phyloP scores from a whole-genome alignment of 1,284 basidiomycete genomes.

The Trichosporon sp. region DNA sequence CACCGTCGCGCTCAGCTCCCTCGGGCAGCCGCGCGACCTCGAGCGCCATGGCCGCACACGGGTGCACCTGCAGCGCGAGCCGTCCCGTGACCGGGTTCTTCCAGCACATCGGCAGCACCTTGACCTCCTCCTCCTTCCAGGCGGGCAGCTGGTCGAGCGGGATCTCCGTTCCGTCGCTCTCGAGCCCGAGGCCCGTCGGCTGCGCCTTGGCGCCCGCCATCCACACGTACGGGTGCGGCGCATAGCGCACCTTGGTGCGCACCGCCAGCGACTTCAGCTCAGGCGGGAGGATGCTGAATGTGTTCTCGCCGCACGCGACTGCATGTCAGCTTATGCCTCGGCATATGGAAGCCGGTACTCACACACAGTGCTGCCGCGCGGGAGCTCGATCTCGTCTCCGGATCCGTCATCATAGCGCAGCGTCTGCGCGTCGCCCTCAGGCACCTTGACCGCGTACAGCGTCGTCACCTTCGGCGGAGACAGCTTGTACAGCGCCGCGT shows the following conservation, averaged over 20 bases:
- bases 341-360: slow-evolving; percentile 45
- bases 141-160: slow-evolving; percentile 61
- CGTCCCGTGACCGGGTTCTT: slow-evolving; percentile 74
- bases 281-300: slow-evolving; percentile 74
- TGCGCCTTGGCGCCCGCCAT: slow-evolving; percentile 70
- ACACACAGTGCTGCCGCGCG: slow-evolving; percentile 81
- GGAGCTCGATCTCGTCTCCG: slow-evolving; percentile 72
- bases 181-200: slow-evolving; percentile 72
- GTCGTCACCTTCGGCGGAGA: slow-evolving; percentile 85
- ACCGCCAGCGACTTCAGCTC: slow-evolving; percentile 78
- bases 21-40: slow-evolving; percentile 63
- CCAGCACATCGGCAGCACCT: slow-evolving; percentile 69
- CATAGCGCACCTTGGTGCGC: slow-evolving; percentile 63
- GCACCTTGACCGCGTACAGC: slow-evolving; percentile 73
- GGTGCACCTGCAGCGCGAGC: slow-evolving; percentile 73
- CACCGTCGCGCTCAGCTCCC: slow-evolving; percentile 47
- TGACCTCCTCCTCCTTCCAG: slow-evolving; percentile 68
- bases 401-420: slow-evolving; percentile 85
- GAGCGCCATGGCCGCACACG: slow-evolving; percentile 60
- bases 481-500: slow-evolving; percentile 83
- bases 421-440: slow-evolving; percentile 62
- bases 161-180: slow-evolving; percentile 67
- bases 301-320: slow-evolving; percentile 64
- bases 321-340: background rate
- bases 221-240: slow-evolving; percentile 78